phyloP scores from a whole-genome alignment of 495 filamentous ascomycete species.

The Neurospora sp. region DNA sequence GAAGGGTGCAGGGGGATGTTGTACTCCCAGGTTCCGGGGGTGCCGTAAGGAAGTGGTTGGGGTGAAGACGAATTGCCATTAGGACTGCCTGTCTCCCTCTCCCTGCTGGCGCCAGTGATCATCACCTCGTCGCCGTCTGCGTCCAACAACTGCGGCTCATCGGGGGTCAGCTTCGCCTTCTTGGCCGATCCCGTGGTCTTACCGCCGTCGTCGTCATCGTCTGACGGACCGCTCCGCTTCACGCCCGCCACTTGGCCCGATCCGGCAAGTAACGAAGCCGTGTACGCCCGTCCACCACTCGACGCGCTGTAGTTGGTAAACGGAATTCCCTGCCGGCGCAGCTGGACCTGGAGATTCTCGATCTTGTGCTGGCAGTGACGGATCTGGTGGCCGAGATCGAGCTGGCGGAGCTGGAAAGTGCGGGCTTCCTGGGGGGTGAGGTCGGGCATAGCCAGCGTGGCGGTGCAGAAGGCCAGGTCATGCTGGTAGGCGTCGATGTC shows the following conservation, averaged over 20 bases:
- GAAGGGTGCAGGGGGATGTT: neutral
- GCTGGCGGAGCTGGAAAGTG: constrained; percentile 27
- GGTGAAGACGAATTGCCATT: neutral
- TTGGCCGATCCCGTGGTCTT: neutral
- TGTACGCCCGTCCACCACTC: neutral
- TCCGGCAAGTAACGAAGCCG: neutral
- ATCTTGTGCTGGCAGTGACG: constrained; percentile 31
- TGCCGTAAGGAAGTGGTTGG: neutral
- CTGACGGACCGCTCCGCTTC: neutral
- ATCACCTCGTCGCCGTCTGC: neutral
- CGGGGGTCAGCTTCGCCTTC: neutral
- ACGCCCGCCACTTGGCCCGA: neutral
- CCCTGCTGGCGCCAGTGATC: neutral
- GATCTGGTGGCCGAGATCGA: constrained; percentile 35
- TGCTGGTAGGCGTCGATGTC: constrained; percentile 32
- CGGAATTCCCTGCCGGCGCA: constrained; percentile 1
- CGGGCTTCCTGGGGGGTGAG: constrained; percentile 34
- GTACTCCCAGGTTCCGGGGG: neutral
- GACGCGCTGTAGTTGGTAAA: neutral
- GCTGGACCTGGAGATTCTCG: constrained; percentile 19
- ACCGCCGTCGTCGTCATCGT: neutral
- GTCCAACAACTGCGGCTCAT: neutral
- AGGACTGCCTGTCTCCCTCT: neutral
- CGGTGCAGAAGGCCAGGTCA: constrained; percentile 28
- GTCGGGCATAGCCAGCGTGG: constrained; percentile 20